Evolutionary conservation across 306 rosid genomes (phyloP).

Genomic region (Gleditsia sinensis): DNA sequence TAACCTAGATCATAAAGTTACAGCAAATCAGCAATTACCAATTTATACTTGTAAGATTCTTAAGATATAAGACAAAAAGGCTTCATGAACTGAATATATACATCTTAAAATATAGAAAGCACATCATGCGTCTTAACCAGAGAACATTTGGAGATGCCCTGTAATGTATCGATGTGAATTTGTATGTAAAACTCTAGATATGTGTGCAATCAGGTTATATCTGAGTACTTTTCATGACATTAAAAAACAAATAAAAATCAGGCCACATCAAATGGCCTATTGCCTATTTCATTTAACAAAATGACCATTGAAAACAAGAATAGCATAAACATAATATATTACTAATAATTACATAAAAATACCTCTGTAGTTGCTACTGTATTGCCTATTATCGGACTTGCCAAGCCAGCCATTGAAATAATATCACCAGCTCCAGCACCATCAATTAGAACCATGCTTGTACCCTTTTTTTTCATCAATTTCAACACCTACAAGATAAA

Average conservation of each 20-base stretch:
- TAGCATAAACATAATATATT: neutral
- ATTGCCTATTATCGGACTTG: conserved; percentile 87
- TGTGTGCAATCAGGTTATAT: neutral
- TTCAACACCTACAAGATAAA: conserved; percentile 66
- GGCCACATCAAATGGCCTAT: conserved; percentile 11
- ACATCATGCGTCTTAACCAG: conserved; percentile 18
- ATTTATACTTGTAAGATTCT: neutral
- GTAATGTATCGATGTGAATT: neutral
- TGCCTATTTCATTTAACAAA: neutral
- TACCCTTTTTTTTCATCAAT: conserved; percentile 94
- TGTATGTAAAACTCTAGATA: neutral
- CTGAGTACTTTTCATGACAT: neutral
- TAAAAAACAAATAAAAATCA: neutral
- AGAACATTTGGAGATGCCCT: conserved; percentile 17
- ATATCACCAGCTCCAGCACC: conserved; percentile 99
- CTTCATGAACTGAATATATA: conserved; percentile 12
- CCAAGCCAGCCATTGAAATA: conserved; percentile 86
- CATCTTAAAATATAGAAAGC: neutral
- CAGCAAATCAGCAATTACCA: conserved; percentile 14
- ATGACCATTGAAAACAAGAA: conserved; percentile 9
- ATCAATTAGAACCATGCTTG: conserved; percentile 67
- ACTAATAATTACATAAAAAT: neutral
- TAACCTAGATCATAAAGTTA: conserved; percentile 49
- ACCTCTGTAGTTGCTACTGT: conserved; percentile 87
- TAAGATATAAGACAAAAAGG: neutral